A percentile compares a stretch with the other conserved stretches of the same genome.
Conservation (phyloP, 148 eudicot species). For the Euryodendron excelsum region DNA sequence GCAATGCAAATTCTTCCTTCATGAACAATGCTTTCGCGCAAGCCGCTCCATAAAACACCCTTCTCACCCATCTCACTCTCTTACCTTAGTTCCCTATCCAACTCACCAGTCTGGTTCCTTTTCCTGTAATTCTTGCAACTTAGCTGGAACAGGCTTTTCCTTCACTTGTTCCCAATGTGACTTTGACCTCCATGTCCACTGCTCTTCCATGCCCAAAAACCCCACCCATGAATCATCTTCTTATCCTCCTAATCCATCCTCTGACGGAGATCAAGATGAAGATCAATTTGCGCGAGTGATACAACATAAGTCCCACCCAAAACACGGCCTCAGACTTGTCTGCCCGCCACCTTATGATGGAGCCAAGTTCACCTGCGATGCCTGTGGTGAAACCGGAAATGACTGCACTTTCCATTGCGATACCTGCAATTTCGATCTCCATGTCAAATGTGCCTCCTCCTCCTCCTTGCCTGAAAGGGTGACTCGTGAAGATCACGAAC, state of each 20-base stretch:
- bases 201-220: constrained; percentile 11
- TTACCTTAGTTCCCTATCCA: constrained; percentile 26
- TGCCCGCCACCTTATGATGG: constrained; percentile 20
- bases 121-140: constrained; percentile 19
- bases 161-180: constrained; percentile 24
- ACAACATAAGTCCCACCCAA: constrained; percentile 35
- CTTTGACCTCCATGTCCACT: constrained; percentile 31
- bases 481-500: constrained; percentile 20
- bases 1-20: constrained; percentile 31
- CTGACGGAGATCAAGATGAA: too few species aligned
- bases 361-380: constrained; percentile 36
- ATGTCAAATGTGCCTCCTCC: constrained; percentile 24
- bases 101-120: constrained; percentile 23
- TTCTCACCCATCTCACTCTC: constrained; percentile 28
- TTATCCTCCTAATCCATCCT: too few species aligned
- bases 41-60: constrained; percentile 24
- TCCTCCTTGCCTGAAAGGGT: constrained; percentile 18
- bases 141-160: constrained; percentile 27
- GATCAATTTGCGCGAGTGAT: not conserved
- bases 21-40: constrained; percentile 27
- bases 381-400: constrained; percentile 23
- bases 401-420: constrained; percentile 34
- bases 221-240: not conserved
- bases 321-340: constrained; percentile 35
- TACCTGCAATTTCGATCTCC: constrained; percentile 36